phyloP scores from a whole-genome alignment of 2,329 filamentous ascomycete species.

The Fusarium pseudocircinatum region DNA sequence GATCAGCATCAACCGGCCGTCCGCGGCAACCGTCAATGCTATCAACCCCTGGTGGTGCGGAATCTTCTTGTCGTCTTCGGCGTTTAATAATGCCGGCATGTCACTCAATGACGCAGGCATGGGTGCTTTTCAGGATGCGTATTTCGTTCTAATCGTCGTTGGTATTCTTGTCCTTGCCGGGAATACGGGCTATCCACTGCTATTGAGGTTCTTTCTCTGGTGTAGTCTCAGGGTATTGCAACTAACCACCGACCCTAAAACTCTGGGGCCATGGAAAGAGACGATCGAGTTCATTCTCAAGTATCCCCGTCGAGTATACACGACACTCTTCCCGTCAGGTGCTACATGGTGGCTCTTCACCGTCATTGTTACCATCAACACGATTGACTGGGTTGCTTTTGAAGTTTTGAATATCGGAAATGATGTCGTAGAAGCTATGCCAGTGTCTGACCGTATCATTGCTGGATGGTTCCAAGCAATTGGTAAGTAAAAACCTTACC shows the following conservation, averaged over 20 bases:
- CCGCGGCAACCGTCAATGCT: conserved; percentile 61
- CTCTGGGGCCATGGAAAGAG: conserved; percentile 55
- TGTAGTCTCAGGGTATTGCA: conserved; percentile 54
- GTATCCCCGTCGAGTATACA: conserved; percentile 68
- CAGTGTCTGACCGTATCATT: conserved; percentile 63
- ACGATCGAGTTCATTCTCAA: conserved; percentile 64
- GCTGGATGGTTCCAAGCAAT: conserved; percentile 73
- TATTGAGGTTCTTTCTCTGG: conserved; percentile 70
- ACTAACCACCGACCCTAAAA: conserved; percentile 49
- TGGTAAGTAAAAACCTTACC: conserved; percentile 48
- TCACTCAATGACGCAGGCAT: conserved; percentile 73
- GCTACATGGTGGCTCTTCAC: conserved; percentile 74
- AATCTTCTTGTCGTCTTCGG: conserved; percentile 73
- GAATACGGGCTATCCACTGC: conserved; percentile 72
- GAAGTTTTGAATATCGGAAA: conserved; percentile 74
- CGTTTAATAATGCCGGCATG: conserved; percentile 79
- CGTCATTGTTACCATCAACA: conserved; percentile 68
- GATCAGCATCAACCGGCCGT: conserved; percentile 62
- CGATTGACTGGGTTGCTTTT: conserved; percentile 72
- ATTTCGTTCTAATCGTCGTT: conserved; percentile 63
- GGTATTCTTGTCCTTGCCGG: conserved; percentile 69
- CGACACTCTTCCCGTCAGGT: conserved; percentile 69
- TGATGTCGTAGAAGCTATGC: conserved; percentile 60
- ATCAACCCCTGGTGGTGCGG: conserved; percentile 75
- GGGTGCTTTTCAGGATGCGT: conserved; percentile 64